Evolutionary conservation across 1,284 basidiomycete species (phyloP), one percentile per base, ranked within the genome.

Genomic region (Apiotrichum gracile): DNA sequence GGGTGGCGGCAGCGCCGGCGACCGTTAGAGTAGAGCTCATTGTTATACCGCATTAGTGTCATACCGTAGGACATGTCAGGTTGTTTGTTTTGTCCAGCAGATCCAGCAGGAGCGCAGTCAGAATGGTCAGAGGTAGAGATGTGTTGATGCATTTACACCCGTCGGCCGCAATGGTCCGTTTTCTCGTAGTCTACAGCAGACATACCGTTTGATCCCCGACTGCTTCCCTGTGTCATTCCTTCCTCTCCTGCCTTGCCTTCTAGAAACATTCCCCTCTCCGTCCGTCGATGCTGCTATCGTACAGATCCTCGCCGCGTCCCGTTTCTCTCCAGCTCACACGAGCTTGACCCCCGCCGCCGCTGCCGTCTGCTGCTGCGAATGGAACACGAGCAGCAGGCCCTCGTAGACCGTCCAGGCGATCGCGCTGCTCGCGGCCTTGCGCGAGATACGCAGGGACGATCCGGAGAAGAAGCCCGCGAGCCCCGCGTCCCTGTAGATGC

Each of bases 401-500:
- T 94, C 92, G 65, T 93, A 96, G 1, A 92, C 87, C 1, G 85
- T 87, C 92, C 92, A 97, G 0, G 85, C 90, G 57, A 97, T 91
- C 0, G 85, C 87, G 22, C 88, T 91, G 65, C 88, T 89, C n/a
- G 89, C 77, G 1, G 93, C 84, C 71, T 96, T 97, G 44, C 91
- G 81, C 6, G 86, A 84, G 65, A 94, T 81, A 12, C 92, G 82
- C 38, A 97, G 77, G 1, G 85, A 85, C 21, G 84, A 83, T 2
- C 91, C 92, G 56, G 90, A 88, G 66, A 94, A 91, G 72, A 92
- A 91, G 0, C 91, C 90, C 5, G 64, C 51, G 1, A 84, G 21
- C 0, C 90, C 88, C 12, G 87, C 82, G 79, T 88, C 85, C 67
- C 77, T 76, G 80, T 84, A 86, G 47, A 91, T 82, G 3, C 85